phyloP scores from a whole-genome alignment of 1,284 basidiomycete genomes.

The Takashimella koratensis region DNA sequence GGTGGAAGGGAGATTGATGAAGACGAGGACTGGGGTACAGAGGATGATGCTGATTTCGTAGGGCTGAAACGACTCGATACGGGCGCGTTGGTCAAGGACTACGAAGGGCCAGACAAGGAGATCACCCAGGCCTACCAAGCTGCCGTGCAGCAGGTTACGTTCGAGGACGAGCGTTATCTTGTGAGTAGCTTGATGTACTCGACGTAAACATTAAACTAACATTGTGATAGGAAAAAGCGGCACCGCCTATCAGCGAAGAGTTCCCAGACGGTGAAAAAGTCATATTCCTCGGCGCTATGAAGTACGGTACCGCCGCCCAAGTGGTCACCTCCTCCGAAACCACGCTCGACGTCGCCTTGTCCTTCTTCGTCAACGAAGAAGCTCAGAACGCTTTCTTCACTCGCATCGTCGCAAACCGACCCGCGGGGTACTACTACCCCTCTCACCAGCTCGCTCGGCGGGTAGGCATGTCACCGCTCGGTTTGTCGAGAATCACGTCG shows the following conservation, averaged over 20 bases:
- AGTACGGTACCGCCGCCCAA: slow-evolving; percentile 91
- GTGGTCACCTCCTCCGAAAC: slow-evolving; percentile 67
- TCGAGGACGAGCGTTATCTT: slow-evolving; percentile 84
- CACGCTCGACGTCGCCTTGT: slow-evolving; percentile 71
- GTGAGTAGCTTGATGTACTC: slow-evolving; percentile 51
- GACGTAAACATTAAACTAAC: neutral
- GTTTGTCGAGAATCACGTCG: slow-evolving; percentile 84
- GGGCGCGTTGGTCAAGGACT: slow-evolving; percentile 92
- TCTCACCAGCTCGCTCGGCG: slow-evolving; percentile 69
- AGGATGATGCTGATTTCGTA: slow-evolving; percentile 36
- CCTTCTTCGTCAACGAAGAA: slow-evolving; percentile 78
- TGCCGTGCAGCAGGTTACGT: slow-evolving; percentile 68
- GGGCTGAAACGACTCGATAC: slow-evolving; percentile 83
- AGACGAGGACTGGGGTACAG: no score
- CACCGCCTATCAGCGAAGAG: slow-evolving; percentile 79
- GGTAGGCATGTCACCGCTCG: slow-evolving; percentile 67
- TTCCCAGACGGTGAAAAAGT: slow-evolving; percentile 87
- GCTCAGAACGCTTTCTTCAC: slow-evolving; percentile 75
- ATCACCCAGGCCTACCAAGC: slow-evolving; percentile 82
- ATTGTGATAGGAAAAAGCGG: slow-evolving; percentile 54
- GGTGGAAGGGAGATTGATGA: neutral
- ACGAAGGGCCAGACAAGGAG: slow-evolving; percentile 76
- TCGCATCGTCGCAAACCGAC: slow-evolving; percentile 58
- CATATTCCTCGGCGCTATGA: slow-evolving; percentile 91
- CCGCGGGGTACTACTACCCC: slow-evolving; percentile 64